A percentile compares a stretch with the other conserved stretches of the same genome.
Evolutionary conservation across 345 rosid species (phyloP).

Genomic region (Syzygium grande): DNA sequence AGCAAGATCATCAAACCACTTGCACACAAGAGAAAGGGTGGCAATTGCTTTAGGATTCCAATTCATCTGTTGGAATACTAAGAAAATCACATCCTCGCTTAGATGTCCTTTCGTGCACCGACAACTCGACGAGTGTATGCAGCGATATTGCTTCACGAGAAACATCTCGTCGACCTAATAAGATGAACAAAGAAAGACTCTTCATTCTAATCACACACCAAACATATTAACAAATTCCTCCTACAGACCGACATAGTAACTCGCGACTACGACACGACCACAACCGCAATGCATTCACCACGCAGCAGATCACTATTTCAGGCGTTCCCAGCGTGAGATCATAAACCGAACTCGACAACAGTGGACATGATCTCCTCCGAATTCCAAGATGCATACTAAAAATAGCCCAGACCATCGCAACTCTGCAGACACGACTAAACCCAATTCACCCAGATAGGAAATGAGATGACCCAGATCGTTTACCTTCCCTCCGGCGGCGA

Average conservation of each 20-base stretch:
- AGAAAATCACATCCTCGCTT: constrained; percentile 74
- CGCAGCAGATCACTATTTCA: neutral
- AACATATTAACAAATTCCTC: neutral
- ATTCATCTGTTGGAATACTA: constrained; percentile 75
- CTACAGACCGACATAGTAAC: neutral
- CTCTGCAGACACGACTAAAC: neutral
- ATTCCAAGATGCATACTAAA: neutral
- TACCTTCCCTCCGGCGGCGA: neutral
- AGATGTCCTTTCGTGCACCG: constrained; percentile 91
- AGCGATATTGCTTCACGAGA: constrained; percentile 81
- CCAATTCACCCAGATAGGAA: neutral
- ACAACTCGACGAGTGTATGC: constrained; percentile 90
- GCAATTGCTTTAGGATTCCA: constrained; percentile 96
- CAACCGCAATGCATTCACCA: neutral
- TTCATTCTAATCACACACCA: neutral
- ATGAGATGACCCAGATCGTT: neutral
- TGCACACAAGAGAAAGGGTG: constrained; percentile 66
- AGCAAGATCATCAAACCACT: constrained; percentile 97
- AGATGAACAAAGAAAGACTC: neutral
- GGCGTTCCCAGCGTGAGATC: neutral
- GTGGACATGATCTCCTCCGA: neutral
- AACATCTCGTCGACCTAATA: constrained; percentile 25
- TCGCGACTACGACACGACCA: neutral
- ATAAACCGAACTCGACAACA: neutral
- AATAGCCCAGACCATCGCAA: neutral